Base-by-base conservation (phyloP, 805 yeast species). In the Candida saitoana region DNA sequence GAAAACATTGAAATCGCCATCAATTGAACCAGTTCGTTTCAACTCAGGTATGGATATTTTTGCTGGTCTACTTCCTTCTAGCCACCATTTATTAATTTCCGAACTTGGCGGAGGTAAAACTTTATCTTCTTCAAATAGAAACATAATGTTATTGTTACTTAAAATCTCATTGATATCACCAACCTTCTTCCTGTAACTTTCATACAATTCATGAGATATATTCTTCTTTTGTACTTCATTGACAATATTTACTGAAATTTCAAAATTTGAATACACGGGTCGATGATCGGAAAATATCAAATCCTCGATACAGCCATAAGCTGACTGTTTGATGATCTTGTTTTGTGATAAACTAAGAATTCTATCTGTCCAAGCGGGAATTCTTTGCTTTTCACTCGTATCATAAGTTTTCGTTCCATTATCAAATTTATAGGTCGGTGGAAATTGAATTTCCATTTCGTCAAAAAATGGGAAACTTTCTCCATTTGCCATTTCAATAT, bases 281-380 rank as follows among this genome's bases (percentile, higher is more conserved):
- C 95, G 68, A 60, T 91, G 99, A 56, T 91, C 99, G 0, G 96
- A 87, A 52, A 86, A 84, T 14, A 69, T 59, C 16, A 87, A 69
- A 18, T 73, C 69, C 16, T 71, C 76, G 7, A 73, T 77, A 39
- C 83, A 70, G 11, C 78, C 73, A 58, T 91, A 93, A 5, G 67
- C 62, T 1, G 73, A 47, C 47, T 85, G 91, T 35, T 65, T 70
- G 43, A 90, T 59, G 8, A 74, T 69, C 27, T 75, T 73, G 12
- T 85, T 81, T 18, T 84, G 68, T 3, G 74, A 63, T 42, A 69
- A 52, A 54, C 80, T 82, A 37, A 90, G 62, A 30, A 87, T 83
- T 55, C 99, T 71, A 61, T 91, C 99, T 0, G 98, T 91, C 97
- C 98, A 91, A 0, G 96, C 84, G 1, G 99, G 99, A 3, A 87